Percentiles rank a stretch among this genome's conserved stretches.
These are phyloP conservation scores for Psilocybe cyanescens DNA, from an alignment of 768 basidiomycete species.

Conservation along the genomic window DNA sequence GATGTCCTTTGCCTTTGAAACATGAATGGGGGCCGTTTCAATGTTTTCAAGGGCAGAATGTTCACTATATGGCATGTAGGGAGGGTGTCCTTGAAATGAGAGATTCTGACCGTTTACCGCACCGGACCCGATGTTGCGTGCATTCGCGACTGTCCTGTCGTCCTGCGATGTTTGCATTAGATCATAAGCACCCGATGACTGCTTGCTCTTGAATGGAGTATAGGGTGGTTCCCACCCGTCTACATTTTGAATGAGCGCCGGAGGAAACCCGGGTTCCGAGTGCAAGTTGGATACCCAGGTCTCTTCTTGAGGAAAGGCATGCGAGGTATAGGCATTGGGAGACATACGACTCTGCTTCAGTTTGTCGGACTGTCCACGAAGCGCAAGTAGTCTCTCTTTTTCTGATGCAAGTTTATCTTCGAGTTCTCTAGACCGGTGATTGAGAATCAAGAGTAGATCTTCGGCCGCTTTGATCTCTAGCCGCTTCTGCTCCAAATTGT, in stretches of 20 bases:
- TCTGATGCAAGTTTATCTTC: slow-evolving; percentile 72
- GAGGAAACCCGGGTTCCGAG: slow-evolving; percentile 5
- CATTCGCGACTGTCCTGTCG: not conserved
- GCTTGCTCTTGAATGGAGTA: not conserved
- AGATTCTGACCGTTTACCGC: not conserved
- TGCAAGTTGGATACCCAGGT: slow-evolving; percentile 11
- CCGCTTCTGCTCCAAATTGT: slow-evolving; percentile 57
- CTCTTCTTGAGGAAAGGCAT: slow-evolving; percentile 12
- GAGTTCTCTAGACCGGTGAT: slow-evolving; percentile 69
- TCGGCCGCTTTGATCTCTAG: slow-evolving; percentile 69
- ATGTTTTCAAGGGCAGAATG: not conserved
- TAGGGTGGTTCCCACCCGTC: slow-evolving; percentile 13
- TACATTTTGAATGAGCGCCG: slow-evolving; percentile 8
- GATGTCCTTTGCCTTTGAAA: slow-evolving; percentile 12
- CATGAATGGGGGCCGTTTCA: slow-evolving; percentile 2
- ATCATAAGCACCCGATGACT: not conserved
- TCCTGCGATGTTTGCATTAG: not conserved
- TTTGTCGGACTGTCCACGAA: slow-evolving; percentile 61
- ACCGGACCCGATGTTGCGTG: not conserved
- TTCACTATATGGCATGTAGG: slow-evolving; percentile 11
- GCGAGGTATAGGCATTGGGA: slow-evolving; percentile 19
- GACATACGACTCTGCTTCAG: slow-evolving; percentile 45
- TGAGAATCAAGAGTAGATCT: slow-evolving; percentile 65
- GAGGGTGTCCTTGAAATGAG: not conserved
- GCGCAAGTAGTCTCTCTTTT: slow-evolving; percentile 59